These are phyloP conservation scores for Aulographum hederae DNA, from an alignment of 2,329 filamentous ascomycete species.

Conservation along the genomic window DNA sequence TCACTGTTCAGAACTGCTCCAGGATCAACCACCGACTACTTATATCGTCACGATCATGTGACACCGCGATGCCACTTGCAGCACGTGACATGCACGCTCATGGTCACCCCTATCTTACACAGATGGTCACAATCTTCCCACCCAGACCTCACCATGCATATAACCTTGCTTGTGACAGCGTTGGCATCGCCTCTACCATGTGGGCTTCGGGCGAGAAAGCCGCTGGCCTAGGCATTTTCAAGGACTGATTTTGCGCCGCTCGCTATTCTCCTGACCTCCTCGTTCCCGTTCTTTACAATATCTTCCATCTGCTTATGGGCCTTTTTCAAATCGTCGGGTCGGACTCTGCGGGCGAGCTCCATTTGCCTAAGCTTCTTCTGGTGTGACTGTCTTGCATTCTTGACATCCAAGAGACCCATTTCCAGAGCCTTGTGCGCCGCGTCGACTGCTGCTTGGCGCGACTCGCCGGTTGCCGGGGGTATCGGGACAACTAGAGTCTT, in stretches of 20 bases:
- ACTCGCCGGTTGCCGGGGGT: slow-evolving; percentile 38
- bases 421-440: slow-evolving; percentile 23
- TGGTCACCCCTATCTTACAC: too few relatives aligned
- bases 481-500: slow-evolving; percentile 35
- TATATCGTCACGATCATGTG: too few relatives aligned
- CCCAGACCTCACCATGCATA: too few relatives aligned
- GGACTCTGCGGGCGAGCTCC: slow-evolving; percentile 21
- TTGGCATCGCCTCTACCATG: too few relatives aligned
- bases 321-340: slow-evolving; percentile 31
- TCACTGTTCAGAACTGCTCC: too few relatives aligned
- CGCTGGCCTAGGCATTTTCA: slow-evolving; percentile 14
- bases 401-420: slow-evolving; percentile 20
- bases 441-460: slow-evolving; percentile 22
- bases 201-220: too few relatives aligned
- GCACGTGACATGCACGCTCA: too few relatives aligned
- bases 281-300: slow-evolving; percentile 27
- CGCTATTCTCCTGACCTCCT: slow-evolving; percentile 29
- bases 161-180: too few relatives aligned
- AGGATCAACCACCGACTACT: too few relatives aligned
- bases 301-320: slow-evolving; percentile 30
- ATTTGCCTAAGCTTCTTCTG: slow-evolving; percentile 29
- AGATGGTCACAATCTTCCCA: too few relatives aligned
- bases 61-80: too few relatives aligned
- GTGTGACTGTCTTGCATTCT: slow-evolving; percentile 25
- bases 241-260: slow-evolving; percentile 30